Base-by-base conservation (phyloP, 2,329 filamentous ascomycete genomes). In the Coniochaeta sp. region DNA sequence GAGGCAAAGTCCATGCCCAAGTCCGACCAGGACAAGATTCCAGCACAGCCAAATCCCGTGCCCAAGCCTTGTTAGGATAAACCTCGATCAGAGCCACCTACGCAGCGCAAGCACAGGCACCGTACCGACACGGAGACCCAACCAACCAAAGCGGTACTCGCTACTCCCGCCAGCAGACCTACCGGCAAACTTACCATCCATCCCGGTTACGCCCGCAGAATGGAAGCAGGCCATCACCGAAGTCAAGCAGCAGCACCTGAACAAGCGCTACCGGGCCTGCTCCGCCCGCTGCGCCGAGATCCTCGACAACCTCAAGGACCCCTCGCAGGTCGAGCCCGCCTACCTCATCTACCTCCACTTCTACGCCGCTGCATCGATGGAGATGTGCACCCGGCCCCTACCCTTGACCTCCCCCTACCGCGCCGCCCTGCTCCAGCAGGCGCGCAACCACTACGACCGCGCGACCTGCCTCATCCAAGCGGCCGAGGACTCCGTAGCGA, bases 261-360 rank as follows among this genome's bases (percentile, higher is more conserved):
- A 70, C 58, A 71, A 70, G 52, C 71, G 73, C 52, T 81, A 79
- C 58, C 73, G 77, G 9, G 71, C 74, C 7, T 83, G 80, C 64
- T 75, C 74, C 33, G 65, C 72, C 26, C 68, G 73, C 42, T 83
- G 79, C 61, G 69, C 67, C 47, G 76, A 81, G 59, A 73, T 82
- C 32, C 61, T 83, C 30, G 71, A 75, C 38, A 72, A 70, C 52
- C 63, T 76, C 48, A 73, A 71, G 56, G 68, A 76, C 48, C 61
- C 64, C 61, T 67, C 68, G 12, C 61, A 68, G 24, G 66, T 77
- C 18, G 76, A 81, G 59, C 75, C 78, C 2, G 67, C 77, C 6
- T 76, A 82, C 59, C 67, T 81, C 30, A 77, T 83, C 56, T 82
- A 81, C 54, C 70, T 83, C 6, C 74, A 81, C 61, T 82, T 83